phyloP scores from a whole-genome alignment of 495 filamentous ascomycete species.

The Neurospora hispaniola region DNA sequence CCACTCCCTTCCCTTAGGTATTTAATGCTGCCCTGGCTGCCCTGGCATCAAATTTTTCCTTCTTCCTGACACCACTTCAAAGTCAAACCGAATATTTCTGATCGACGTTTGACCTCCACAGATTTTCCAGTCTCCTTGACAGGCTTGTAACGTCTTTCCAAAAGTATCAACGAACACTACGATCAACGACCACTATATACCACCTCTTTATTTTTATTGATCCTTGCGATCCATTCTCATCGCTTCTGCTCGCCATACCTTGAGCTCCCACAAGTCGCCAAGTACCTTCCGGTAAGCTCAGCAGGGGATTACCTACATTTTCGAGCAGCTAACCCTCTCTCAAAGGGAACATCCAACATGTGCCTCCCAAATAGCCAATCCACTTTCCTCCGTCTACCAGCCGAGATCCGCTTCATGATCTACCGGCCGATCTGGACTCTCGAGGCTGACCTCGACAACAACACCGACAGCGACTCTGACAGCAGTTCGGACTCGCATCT shows the following conservation, averaged over 20 bases:
- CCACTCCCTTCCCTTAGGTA: not conserved
- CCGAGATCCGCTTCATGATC: not conserved
- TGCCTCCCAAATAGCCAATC: not conserved
- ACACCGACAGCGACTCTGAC: too few species aligned
- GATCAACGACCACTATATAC: too few species aligned
- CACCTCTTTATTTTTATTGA: too few species aligned
- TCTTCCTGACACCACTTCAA: not conserved
- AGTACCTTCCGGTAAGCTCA: not conserved
- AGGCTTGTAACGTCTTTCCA: too few species aligned
- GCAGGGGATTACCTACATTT: not conserved
- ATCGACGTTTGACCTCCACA: too few species aligned
- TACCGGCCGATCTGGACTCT: not conserved
- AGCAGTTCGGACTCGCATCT: too few species aligned
- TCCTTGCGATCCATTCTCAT: too few species aligned
- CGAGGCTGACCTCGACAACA: not conserved
- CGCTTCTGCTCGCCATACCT: too few species aligned
- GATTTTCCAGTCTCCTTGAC: too few species aligned
- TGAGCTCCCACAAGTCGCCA: not conserved
- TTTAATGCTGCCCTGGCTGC: not conserved
- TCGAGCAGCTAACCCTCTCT: not conserved
- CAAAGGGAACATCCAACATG: not conserved
- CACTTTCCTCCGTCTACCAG: not conserved
- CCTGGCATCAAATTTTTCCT: not conserved
- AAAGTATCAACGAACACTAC: too few species aligned
- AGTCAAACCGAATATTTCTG: not conserved